Evolutionary conservation across 1,284 basidiomycete genomes (phyloP).

Genomic region (Apiotrichum akiyoshidainum): DNA sequence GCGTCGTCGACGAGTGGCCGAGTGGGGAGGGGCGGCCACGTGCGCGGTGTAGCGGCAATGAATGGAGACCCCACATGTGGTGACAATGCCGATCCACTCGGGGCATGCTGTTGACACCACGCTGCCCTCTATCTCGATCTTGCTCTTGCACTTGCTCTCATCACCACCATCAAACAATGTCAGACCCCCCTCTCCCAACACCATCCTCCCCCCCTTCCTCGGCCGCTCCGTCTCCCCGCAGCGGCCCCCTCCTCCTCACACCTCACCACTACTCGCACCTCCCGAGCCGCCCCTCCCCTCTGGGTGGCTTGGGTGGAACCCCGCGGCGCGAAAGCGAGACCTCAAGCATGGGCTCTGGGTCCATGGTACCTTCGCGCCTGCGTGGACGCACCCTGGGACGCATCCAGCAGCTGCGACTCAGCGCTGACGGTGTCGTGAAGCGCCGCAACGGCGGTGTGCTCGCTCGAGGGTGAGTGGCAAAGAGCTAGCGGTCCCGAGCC

Average conservation of each 20-base stretch:
- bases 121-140: neutral
- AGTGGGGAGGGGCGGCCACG: too few relatives aligned
- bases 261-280: neutral
- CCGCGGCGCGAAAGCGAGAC: slow-evolving; percentile 3
- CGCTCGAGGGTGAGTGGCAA: slow-evolving; percentile 59
- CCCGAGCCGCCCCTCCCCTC: neutral
- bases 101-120: neutral
- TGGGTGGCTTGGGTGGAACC: neutral
- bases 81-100: neutral
- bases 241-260: neutral
- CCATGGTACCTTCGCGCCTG: neutral
- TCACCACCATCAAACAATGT: neutral
- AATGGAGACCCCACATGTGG: neutral
- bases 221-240: neutral
- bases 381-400: slow-evolving; percentile 26
- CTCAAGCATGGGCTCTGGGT: neutral
- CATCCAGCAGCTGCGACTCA: slow-evolving; percentile 37
- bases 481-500: neutral
- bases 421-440: slow-evolving; percentile 67
- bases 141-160: neutral
- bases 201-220: neutral
- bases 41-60: neutral
- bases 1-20: too few relatives aligned
- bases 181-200: neutral
- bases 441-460: slow-evolving; percentile 82